A percentile compares a stretch with the other conserved stretches of the same genome.
Evolutionary conservation across 2,329 filamentous ascomycete genomes (phyloP).

Genomic region (Nemania sp.): DNA sequence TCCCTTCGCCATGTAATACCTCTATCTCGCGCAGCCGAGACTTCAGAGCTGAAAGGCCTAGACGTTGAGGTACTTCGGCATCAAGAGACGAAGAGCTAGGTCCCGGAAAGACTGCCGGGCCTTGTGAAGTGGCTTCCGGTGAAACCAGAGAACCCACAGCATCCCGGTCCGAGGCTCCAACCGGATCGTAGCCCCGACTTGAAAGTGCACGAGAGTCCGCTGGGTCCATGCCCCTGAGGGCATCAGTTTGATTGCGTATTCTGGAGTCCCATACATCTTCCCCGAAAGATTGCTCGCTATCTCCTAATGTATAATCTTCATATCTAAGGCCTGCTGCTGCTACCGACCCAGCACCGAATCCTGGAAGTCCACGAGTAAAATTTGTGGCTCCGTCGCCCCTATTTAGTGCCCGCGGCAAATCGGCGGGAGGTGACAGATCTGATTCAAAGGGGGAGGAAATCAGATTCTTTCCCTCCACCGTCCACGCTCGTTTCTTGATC

Average conservation of each 20-base stretch:
- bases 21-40: background rate
- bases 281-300: background rate
- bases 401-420: conserved; percentile 27
- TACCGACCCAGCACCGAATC: background rate
- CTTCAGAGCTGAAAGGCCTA: background rate
- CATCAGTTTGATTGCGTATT: background rate
- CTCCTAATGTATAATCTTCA: background rate
- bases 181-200: background rate
- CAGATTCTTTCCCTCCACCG: conserved; percentile 52
- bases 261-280: background rate
- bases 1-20: background rate
- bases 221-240: background rate
- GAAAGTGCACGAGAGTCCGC: background rate
- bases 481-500: conserved; percentile 70
- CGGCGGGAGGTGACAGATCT: conserved; percentile 29
- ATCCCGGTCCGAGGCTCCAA: background rate
- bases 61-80: background rate
- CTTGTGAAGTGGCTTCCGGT: background rate
- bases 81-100: background rate
- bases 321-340: background rate
- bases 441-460: conserved; percentile 43
- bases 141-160: background rate
- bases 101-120: background rate
- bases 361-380: conserved; percentile 14
- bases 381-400: conserved; percentile 28